phyloP scores from a whole-genome alignment of 768 basidiomycete genomes.

The Phanerochaete sordida region DNA sequence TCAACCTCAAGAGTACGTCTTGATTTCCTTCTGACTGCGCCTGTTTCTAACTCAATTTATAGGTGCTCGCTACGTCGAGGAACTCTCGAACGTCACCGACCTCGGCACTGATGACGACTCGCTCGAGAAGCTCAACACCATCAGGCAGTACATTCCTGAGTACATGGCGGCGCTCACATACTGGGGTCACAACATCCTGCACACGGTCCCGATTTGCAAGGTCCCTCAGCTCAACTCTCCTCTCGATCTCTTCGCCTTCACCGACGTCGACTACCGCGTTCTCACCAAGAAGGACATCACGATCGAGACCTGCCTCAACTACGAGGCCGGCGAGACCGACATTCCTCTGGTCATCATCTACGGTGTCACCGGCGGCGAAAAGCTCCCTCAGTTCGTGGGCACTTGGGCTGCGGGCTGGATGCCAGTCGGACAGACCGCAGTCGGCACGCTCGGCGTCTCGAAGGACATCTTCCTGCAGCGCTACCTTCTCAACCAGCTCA shows the following conservation, averaged over 20 bases:
- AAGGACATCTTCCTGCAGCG: conserved; percentile 14
- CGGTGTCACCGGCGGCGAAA: conserved; percentile 10
- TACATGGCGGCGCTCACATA: conserved; percentile 7
- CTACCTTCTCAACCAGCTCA: conserved; percentile 8
- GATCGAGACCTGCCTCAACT: background rate
- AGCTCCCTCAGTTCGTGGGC: conserved; percentile 1
- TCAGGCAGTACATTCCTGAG: conserved; percentile 12
- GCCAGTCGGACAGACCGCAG: background rate
- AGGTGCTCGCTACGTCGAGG: conserved; percentile 12
- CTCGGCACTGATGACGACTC: conserved; percentile 1
- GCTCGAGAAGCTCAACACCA: conserved; percentile 1
- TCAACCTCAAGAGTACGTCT: background rate
- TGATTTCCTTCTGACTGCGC: conserved; percentile 10
- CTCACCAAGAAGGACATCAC: background rate
- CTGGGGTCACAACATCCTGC: conserved; percentile 16
- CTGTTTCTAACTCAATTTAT: background rate
- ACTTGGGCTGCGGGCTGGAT: background rate
- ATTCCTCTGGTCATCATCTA: conserved; percentile 9
- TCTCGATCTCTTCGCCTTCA: background rate
- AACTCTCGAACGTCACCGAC: conserved; percentile 16
- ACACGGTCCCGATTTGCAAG: conserved; percentile 15
- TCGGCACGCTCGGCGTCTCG: conserved; percentile 16
- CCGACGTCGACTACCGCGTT: conserved; percentile 5
- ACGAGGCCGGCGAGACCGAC: background rate
- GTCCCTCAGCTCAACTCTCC: background rate